Base-by-base conservation (phyloP, 805 yeast genomes). In the Saturnispora besseyi region DNA sequence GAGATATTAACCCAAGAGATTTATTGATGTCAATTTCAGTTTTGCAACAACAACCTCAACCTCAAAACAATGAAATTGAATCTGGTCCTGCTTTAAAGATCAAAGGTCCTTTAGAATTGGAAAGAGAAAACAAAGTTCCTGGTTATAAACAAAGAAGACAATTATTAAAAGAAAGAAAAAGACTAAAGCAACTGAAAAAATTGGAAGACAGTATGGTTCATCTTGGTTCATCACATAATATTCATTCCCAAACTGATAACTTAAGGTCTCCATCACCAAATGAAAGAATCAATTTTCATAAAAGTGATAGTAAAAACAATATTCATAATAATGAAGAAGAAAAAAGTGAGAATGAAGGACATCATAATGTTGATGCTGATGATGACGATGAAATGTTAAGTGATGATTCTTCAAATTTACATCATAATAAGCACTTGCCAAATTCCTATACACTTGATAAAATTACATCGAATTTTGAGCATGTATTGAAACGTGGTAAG, bases 21-120 rank as follows among this genome's bases (percentile, higher is more conserved):
- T 82, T 89, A 80, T 83, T 74, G 62, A 74, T 83, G 70, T 88
- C 96, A 3, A 84, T 89, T 57, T 81, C 88, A 40, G 81, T 89
- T 82, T 69, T 90, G 68, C 84, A 84, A 56, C 73, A 75, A 48
- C 70, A 73, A 38, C 68, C 66, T n/a, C 64, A 62, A 24, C 62
- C 63, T 37, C 58, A 60, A 28, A 48, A 59, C 5, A 54, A 59
- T 30, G 69, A 65, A 24, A 75, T 73, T 24, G 83, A 79, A 33
- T 79, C 82, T 34, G 95, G 91, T 0, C 93, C 91, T 4, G 89
- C 91, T 1, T 65, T 88, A 33, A 79, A 83, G 7, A 83, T 89
- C 41, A 76, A 76, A 52, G 82, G 93, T 0, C 96, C 98, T 1
- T 77, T 83, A 18, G 95, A 84, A 57, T 70, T 84, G 52, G 85